Evolutionary conservation across 2,329 filamentous ascomycete genomes (phyloP).

Genomic region (Ophiostoma montium): DNA sequence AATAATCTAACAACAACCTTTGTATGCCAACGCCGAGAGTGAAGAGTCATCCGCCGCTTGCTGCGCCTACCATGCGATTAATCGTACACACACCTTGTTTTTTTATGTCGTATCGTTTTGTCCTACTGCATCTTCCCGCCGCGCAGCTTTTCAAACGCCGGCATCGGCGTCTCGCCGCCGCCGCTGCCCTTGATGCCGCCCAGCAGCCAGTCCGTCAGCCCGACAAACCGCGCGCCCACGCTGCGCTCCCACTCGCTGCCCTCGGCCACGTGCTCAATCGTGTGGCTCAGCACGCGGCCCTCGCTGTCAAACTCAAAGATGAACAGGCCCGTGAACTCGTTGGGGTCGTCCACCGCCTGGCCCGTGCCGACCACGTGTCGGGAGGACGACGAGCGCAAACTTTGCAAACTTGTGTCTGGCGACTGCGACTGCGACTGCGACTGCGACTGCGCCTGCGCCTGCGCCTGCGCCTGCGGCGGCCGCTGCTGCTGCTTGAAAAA

Average conservation of each 20-base stretch:
- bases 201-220: slow-evolving; percentile 86
- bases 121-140: slow-evolving; percentile 7
- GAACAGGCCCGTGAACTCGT: slow-evolving; percentile 82
- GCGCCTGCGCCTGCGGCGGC: no score
- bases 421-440: no score
- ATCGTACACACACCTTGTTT: neutral
- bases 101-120: no score
- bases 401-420: no score
- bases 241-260: slow-evolving; percentile 70
- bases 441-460: no score
- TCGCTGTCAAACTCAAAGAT: slow-evolving; percentile 90
- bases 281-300: slow-evolving; percentile 73
- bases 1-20: neutral
- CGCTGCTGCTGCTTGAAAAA: no score
- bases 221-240: slow-evolving; percentile 70
- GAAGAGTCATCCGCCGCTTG: slow-evolving; percentile 6
- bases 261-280: slow-evolving; percentile 85
- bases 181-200: slow-evolving; percentile 48
- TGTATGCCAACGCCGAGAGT: slow-evolving; percentile 9
- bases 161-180: slow-evolving; percentile 13
- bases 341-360: slow-evolving; percentile 20
- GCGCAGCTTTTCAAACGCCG: slow-evolving; percentile 11
- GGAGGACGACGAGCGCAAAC: neutral
- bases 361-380: slow-evolving; percentile 17
- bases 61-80: no score